Evolutionary conservation across 768 basidiomycete genomes (phyloP).

Genomic region (Trametes villosa): DNA sequence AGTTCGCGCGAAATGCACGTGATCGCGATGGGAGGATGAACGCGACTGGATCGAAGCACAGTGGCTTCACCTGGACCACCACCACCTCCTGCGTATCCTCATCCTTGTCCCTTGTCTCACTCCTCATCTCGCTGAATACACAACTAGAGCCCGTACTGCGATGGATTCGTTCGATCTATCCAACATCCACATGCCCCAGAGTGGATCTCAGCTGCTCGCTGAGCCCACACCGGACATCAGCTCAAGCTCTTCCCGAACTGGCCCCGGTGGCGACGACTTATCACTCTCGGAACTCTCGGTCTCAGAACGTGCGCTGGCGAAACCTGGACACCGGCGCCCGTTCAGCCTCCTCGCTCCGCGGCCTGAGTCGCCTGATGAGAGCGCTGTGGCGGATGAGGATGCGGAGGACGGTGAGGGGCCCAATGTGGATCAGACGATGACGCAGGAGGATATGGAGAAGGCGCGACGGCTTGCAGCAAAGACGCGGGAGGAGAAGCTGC

Average conservation of each 20-base stretch:
- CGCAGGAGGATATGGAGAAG: conserved; percentile 31
- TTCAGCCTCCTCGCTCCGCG: conserved; percentile 41
- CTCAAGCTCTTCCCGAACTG: conserved; percentile 38
- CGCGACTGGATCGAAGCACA: background rate
- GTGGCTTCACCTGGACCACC: background rate
- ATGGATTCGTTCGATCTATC: conserved; percentile 41
- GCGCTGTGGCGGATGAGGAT: conserved; percentile 25
- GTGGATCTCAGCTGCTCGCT: conserved; percentile 49
- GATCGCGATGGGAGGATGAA: conserved; percentile 7
- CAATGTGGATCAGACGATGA: conserved; percentile 33
- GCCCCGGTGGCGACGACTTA: conserved; percentile 53
- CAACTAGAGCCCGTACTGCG: no score
- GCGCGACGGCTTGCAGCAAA: conserved; percentile 36
- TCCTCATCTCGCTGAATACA: background rate
- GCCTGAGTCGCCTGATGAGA: conserved; percentile 26
- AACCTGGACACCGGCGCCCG: conserved; percentile 21
- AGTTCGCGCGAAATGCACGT: no score
- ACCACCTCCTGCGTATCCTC: background rate
- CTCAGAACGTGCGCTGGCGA: conserved; percentile 35
- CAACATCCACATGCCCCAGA: conserved; percentile 30
- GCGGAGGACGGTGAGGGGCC: conserved; percentile 19
- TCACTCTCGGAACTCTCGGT: conserved; percentile 62
- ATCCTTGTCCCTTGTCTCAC: background rate
- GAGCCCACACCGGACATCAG: conserved; percentile 43
- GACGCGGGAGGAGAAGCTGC: conserved; percentile 71